These are phyloP conservation scores for Vanrija sp. DNA, from an alignment of 1,284 basidiomycete genomes.

Conservation along the genomic window DNA sequence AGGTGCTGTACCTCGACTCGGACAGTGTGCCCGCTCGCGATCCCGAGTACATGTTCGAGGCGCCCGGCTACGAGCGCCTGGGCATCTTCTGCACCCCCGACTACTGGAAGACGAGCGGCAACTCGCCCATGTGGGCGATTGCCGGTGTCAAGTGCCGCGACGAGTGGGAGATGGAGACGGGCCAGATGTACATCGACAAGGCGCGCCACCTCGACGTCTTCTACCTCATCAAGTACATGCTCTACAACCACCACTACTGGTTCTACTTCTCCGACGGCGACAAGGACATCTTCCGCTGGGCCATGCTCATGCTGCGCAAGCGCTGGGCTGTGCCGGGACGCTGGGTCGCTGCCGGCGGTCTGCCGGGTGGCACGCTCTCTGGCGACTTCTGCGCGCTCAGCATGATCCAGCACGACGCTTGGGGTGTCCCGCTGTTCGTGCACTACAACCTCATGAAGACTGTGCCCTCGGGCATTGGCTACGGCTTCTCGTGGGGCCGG, in stretches of 20 bases:
- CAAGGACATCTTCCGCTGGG: slow-evolving; percentile 55
- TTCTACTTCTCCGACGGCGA: slow-evolving; percentile 54
- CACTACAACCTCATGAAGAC: slow-evolving; percentile 54
- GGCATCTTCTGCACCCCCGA: slow-evolving; percentile 44
- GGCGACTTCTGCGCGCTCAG: slow-evolving; percentile 49
- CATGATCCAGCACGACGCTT: slow-evolving; percentile 53
- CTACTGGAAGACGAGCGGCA: slow-evolving; percentile 50
- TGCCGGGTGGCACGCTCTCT: slow-evolving; percentile 43
- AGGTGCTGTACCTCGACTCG: slow-evolving; percentile 53
- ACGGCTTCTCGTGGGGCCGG: slow-evolving; percentile 48
- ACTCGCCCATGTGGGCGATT: slow-evolving; percentile 52
- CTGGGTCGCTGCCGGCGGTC: slow-evolving; percentile 48
- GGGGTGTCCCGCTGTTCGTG: slow-evolving; percentile 50
- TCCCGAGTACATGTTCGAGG: slow-evolving; percentile 50
- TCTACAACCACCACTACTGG: slow-evolving; percentile 50
- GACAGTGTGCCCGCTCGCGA: slow-evolving; percentile 50
- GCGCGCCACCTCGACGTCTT: slow-evolving; percentile 51
- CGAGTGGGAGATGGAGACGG: slow-evolving; percentile 54
- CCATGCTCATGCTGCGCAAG: slow-evolving; percentile 52
- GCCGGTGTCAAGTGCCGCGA: slow-evolving; percentile 53
- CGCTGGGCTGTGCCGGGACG: slow-evolving; percentile 54
- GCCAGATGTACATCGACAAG: slow-evolving; percentile 54
- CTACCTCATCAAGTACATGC: slow-evolving; percentile 50
- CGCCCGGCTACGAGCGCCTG: slow-evolving; percentile 46
- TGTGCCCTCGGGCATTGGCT: slow-evolving; percentile 47